Base-by-base conservation (phyloP, 1,139 yeast genomes). In the Pichia terricola region DNA sequence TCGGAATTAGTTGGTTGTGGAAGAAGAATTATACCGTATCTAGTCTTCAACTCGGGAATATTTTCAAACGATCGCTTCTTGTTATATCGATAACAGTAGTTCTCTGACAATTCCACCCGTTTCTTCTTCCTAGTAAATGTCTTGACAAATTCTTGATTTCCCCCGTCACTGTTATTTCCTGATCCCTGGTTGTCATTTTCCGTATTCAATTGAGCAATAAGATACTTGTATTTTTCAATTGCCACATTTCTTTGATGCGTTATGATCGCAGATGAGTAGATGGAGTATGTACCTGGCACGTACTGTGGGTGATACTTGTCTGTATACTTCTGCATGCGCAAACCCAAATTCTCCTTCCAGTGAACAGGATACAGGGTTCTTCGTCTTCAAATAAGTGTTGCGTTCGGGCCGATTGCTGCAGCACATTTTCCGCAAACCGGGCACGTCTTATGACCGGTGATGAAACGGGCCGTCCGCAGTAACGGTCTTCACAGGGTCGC, bases 1-100 rank as follows among this genome's bases (percentile, higher is more conserved):
- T 84, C 81, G 38, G 81, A 73, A 52, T 81, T 81, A 28, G 81
- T 80, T 4, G 91, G 91, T 59, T 83, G 89, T 1, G 91, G 91
- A 45, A 75, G 69, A 40, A 82, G 64, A 32, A 83, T 73, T 34
- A 82, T 68, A 1, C 86, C 86, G 4, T 63, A 62, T 35, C 66
- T 59, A 7, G 79, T 72, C 46, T 69, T 68, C 52, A 59, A 43
- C 6, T 49, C 52, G 2, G 60, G 59, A 25, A 57, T 55, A 9
- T 45, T 40, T 7, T 52, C 50, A 10, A 56, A 43, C 1, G 53
- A 49, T 3, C 42, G 40, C 3, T 43, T 26, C 9, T 32, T 28
- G 22, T 41, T 39, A 35, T 41, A 57, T n/a, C 40, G 47, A 40
- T 56, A 58, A 34, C 50, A 51, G 37, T 49, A 51, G 10, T 35